phyloP scores from a whole-genome alignment of 2,329 filamentous ascomycete species.

The Phyllachora maydis region DNA sequence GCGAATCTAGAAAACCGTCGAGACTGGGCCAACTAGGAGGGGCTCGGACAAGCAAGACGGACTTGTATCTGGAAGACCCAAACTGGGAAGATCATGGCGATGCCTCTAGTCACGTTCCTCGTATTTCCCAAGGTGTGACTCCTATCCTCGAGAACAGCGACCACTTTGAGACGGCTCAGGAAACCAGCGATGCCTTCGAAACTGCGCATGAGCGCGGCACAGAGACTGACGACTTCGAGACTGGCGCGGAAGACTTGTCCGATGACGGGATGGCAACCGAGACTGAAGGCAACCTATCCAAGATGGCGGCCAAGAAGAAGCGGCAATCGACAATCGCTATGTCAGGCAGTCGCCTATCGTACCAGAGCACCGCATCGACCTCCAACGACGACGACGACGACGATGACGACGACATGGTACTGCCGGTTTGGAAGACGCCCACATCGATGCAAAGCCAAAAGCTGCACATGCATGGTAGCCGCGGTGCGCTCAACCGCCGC shows the following conservation, averaged over 20 bases:
- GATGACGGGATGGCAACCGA: slow-evolving; percentile 65
- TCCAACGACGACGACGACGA: slow-evolving; percentile 59
- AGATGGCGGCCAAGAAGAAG: slow-evolving; percentile 19
- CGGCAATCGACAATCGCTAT: slow-evolving; percentile 19
- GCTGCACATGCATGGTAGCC: slow-evolving; percentile 51
- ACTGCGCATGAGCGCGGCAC: slow-evolving; percentile 62
- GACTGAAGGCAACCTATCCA: slow-evolving; percentile 43
- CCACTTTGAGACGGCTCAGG: slow-evolving; percentile 60
- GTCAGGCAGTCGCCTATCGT: slow-evolving; percentile 39
- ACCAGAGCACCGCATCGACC: slow-evolving; percentile 75
- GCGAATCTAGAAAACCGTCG: slow-evolving; percentile 56
- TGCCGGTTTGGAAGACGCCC: no score
- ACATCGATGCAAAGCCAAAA: slow-evolving; percentile 40
- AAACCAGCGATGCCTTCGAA: slow-evolving; percentile 46
- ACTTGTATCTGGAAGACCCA: slow-evolving; percentile 59
- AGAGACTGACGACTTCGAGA: slow-evolving; percentile 90
- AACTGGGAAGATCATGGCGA: slow-evolving; percentile 77
- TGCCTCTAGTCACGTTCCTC: slow-evolving; percentile 8
- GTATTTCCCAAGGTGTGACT: no score
- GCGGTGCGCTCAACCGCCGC: slow-evolving; percentile 35
- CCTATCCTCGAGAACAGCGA: slow-evolving; percentile 11
- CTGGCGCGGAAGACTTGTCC: slow-evolving; percentile 59
- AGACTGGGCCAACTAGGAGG: slow-evolving; percentile 52
- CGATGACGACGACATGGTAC: slow-evolving; percentile 21
- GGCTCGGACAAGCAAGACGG: slow-evolving; percentile 51